Percentiles rank a stretch among this genome's conserved stretches.
These are phyloP conservation scores for Pinus albicaulis DNA, from an alignment of 75 land plant genomes.

Conservation along the genomic window DNA sequence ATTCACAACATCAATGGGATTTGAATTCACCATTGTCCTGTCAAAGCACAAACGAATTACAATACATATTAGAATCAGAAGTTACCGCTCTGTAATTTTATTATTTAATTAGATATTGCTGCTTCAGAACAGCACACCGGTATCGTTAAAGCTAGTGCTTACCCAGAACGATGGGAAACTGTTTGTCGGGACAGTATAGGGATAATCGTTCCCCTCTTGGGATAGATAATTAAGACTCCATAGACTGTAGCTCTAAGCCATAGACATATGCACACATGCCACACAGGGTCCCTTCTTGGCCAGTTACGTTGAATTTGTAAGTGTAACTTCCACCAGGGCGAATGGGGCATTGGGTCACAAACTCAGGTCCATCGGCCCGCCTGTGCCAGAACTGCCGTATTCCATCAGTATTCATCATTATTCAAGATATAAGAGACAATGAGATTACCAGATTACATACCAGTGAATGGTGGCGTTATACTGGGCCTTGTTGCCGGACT, in stretches of 20 bases:
- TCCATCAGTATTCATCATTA: not conserved
- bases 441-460: not conserved
- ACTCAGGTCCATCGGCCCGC: not conserved
- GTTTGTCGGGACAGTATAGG: not conserved
- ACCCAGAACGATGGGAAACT: not conserved
- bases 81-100: not conserved
- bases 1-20: constrained; percentile 25
- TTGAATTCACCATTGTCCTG: constrained; percentile 52
- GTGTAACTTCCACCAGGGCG: not conserved
- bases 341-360: not conserved
- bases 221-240: not conserved
- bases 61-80: not conserved
- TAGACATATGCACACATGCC: not conserved
- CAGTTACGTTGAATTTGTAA: not conserved
- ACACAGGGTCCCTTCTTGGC: not conserved
- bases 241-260: constrained; percentile 1
- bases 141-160: not conserved
- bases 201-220: not conserved
- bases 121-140: not conserved
- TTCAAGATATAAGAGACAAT: too few species aligned
- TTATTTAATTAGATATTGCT: not conserved
- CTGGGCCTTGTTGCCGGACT: constrained; percentile 15
- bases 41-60: not conserved
- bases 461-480: constrained; percentile 22
- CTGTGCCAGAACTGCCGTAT: not conserved